phyloP scores from a whole-genome alignment of 805 yeast species.

The Candida ficus region DNA sequence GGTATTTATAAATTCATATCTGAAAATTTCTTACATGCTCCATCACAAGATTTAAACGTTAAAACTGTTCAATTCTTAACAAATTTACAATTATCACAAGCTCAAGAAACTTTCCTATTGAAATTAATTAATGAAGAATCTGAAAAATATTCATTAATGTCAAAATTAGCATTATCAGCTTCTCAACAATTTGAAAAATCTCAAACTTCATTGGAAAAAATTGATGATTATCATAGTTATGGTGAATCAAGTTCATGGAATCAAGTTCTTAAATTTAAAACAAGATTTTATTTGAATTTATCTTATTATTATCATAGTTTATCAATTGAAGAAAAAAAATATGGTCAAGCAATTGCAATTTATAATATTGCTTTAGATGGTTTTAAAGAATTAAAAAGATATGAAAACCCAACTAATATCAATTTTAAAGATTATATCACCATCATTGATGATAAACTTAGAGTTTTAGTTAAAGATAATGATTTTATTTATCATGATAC shows the following conservation, averaged over 20 bases:
- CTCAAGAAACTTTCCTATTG: conserved; percentile 77
- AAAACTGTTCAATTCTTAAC: conserved; percentile 61
- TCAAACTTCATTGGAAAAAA: conserved; percentile 36
- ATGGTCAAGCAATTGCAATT: conserved; percentile 75
- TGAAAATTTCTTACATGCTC: conserved; percentile 85
- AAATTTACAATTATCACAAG: conserved; percentile 74
- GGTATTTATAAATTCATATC: conserved; percentile 69
- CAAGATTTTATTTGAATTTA: conserved; percentile 50
- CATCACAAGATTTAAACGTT: conserved; percentile 70
- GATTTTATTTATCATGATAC: conserved; percentile 83
- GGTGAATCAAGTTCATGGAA: conserved; percentile 49
- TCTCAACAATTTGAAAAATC: conserved; percentile 51
- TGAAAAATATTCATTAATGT: conserved; percentile 57
- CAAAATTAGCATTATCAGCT: conserved; percentile 68
- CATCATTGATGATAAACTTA: conserved; percentile 31
- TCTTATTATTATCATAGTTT: conserved; percentile 57
- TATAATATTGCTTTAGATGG: conserved; percentile 45
- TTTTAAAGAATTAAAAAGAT: conserved; percentile 25
- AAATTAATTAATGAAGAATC: conserved; percentile 46
- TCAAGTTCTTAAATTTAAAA: conserved; percentile 46
- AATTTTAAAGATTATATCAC: conserved; percentile 30
- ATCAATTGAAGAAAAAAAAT: conserved; percentile 50
- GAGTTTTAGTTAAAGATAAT: conserved; percentile 66
- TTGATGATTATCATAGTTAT: conserved; percentile 30
- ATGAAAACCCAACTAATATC: conserved; percentile 29